Percentiles rank a stretch among this genome's conserved stretches.
phyloP scores from a whole-genome alignment of 2,329 filamentous ascomycete species.

The Ophiognomonia clavigignenti-juglandacearum region DNA sequence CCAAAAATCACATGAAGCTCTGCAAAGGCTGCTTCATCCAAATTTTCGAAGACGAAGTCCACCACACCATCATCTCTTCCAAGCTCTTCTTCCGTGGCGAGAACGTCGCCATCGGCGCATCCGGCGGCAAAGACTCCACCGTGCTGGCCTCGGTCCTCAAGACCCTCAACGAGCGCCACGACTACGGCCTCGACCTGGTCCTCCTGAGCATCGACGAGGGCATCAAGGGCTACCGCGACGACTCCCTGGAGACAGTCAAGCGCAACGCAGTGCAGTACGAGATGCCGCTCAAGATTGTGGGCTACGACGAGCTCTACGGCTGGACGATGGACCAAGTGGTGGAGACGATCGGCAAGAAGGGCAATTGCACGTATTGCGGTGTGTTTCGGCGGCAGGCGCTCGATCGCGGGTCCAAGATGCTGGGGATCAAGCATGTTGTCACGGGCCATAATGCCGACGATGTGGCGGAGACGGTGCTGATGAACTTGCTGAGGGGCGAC shows the following conservation, averaged over 20 bases:
- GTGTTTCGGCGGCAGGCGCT: slow-evolving; percentile 93
- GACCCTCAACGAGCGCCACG: slow-evolving; percentile 83
- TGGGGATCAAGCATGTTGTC: slow-evolving; percentile 88
- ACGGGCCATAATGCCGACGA: slow-evolving; percentile 98
- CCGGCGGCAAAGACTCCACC: slow-evolving; percentile 95
- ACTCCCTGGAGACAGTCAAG: slow-evolving; percentile 94
- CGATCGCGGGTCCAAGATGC: slow-evolving; percentile 81
- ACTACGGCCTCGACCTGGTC: slow-evolving; percentile 80
- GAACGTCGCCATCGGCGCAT: slow-evolving; percentile 88
- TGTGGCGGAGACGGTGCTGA: slow-evolving; percentile 92
- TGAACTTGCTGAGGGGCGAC: slow-evolving; percentile 92
- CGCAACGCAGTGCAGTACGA: slow-evolving; percentile 86
- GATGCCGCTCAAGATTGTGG: slow-evolving; percentile 87
- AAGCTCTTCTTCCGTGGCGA: slow-evolving; percentile 81
- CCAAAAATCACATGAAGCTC: slow-evolving; percentile 91
- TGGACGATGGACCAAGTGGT: slow-evolving; percentile 99
- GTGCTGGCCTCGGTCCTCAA: slow-evolving; percentile 93
- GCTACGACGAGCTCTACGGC: slow-evolving; percentile 90
- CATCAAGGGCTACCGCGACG: slow-evolving; percentile 94
- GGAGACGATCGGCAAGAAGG: slow-evolving; percentile 92
- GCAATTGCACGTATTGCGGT: slow-evolving; percentile 98
- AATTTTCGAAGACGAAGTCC: slow-evolving; percentile 88
- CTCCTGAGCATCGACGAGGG: slow-evolving; percentile 94
- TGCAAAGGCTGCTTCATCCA: slow-evolving; percentile 84
- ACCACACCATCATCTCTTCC: slow-evolving; percentile 82